phyloP scores from a whole-genome alignment of 768 basidiomycete genomes.

The Mycena epipterygia region DNA sequence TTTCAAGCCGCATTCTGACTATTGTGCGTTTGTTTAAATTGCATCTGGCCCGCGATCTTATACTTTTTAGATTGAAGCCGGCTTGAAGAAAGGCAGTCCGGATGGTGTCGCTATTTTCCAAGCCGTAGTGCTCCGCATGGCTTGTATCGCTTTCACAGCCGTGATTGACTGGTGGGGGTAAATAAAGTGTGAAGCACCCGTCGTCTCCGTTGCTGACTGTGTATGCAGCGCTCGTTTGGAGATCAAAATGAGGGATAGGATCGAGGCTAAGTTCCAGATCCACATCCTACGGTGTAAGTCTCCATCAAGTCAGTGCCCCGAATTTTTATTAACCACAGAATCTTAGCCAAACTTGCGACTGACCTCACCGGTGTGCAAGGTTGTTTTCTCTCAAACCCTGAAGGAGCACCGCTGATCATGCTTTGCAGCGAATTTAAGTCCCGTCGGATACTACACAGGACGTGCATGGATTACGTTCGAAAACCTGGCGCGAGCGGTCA shows the following conservation, averaged over 20 bases:
- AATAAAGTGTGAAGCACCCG: background rate
- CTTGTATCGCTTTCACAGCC: constrained; percentile 15
- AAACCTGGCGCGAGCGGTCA: background rate
- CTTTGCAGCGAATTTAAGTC: constrained; percentile 16
- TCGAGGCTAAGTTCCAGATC: constrained; percentile 14
- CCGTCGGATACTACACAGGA: constrained; percentile 9
- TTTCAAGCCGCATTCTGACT: constrained; percentile 22
- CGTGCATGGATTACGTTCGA: constrained; percentile 13
- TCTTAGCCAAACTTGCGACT: constrained; percentile 26
- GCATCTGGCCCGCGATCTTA: background rate
- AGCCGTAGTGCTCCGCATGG: constrained; percentile 21
- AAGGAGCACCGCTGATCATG: background rate
- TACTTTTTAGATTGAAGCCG: constrained; percentile 27
- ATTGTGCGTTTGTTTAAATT: constrained; percentile 12
- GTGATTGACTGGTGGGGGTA: constrained; percentile 12
- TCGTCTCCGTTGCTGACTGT: background rate
- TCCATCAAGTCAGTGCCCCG: background rate
- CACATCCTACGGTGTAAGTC: constrained; percentile 19
- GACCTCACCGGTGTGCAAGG: constrained; percentile 30
- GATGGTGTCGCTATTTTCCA: constrained; percentile 18
- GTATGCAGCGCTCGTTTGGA: background rate
- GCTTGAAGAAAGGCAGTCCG: constrained; percentile 22
- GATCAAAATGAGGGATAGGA: background rate
- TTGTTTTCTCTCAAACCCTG: background rate
- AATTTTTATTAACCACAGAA: background rate